Evolutionary conservation across 2,329 filamentous ascomycete species (phyloP).

Genomic region (Cladosporium sphaerospermum): DNA sequence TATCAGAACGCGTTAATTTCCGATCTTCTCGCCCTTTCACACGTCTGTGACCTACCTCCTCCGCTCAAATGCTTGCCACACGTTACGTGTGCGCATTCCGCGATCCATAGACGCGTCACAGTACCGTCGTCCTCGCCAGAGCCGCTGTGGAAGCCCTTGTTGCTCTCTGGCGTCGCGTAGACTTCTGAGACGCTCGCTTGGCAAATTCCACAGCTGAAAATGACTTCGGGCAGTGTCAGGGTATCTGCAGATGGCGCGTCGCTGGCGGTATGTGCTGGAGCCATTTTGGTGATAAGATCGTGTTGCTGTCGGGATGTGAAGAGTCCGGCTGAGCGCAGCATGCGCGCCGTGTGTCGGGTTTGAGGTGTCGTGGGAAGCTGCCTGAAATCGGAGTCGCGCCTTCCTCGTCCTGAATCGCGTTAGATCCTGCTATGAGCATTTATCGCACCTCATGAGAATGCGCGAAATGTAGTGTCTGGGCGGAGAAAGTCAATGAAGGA

Average conservation of each 20-base stretch:
- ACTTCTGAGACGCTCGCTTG: slow-evolving; percentile 40
- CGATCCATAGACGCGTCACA: slow-evolving; percentile 43
- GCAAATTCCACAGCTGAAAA: slow-evolving; percentile 46
- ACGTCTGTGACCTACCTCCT: slow-evolving; percentile 37
- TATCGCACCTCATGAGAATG: too few relatives aligned
- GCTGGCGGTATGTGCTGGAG: not conserved
- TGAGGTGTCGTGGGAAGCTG: not conserved
- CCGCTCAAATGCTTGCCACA: slow-evolving; percentile 44
- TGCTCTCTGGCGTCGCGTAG: slow-evolving; percentile 34
- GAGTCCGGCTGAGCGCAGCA: not conserved
- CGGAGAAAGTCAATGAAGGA: slow-evolving; percentile 11
- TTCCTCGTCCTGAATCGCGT: not conserved
- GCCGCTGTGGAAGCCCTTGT: slow-evolving; percentile 29
- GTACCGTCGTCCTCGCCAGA: slow-evolving; percentile 29
- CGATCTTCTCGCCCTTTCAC: not conserved
- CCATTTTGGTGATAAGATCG: not conserved
- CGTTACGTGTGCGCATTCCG: slow-evolving; percentile 44
- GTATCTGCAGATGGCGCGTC: slow-evolving; percentile 1
- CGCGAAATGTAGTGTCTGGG: not conserved
- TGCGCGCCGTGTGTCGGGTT: not conserved
- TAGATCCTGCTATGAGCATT: too few relatives aligned
- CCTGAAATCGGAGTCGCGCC: slow-evolving; percentile 7
- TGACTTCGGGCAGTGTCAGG: slow-evolving; percentile 32
- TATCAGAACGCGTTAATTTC: slow-evolving; percentile 18
- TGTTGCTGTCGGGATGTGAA: slow-evolving; percentile 9